Conservation (phyloP, 768 basidiomycete species). For the Collybiopsis luxurians region DNA sequence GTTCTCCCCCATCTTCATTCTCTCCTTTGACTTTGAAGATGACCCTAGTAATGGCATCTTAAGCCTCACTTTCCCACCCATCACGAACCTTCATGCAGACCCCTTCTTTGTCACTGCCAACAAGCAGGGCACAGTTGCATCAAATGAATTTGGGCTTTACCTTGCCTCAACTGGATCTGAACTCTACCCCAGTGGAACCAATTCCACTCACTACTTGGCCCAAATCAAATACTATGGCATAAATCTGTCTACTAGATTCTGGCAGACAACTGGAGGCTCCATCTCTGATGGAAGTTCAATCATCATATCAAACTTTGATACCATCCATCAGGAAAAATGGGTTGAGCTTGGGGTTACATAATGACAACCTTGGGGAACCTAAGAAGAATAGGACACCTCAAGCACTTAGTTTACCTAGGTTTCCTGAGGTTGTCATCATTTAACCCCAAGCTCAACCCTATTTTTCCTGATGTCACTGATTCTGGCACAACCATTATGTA, state of each 20-base stretch:
- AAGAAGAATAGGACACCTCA: too few species aligned
- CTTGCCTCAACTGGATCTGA: conserved; percentile 39
- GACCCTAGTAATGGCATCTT: conserved; percentile 18
- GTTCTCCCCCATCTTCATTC: conserved; percentile 32
- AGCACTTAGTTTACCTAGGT: too few species aligned
- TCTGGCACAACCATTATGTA: conserved; percentile 35
- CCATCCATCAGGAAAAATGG: too few species aligned
- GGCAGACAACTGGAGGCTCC: conserved; percentile 20
- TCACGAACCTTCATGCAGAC: conserved; percentile 27
- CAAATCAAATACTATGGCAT: conserved; percentile 29
- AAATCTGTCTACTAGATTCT: conserved; percentile 21
- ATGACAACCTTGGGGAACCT: too few species aligned
- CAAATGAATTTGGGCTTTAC: conserved; percentile 42
- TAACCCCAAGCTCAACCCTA: too few species aligned
- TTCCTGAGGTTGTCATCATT: too few species aligned
- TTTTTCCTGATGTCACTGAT: too few species aligned
- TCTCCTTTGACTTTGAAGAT: conserved; percentile 23
- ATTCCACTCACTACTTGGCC: conserved; percentile 40
- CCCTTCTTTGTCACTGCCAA: conserved; percentile 43
- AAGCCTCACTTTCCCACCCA: conserved; percentile 33
- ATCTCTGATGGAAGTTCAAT: conserved; percentile 12
- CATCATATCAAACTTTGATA: conserved; percentile 14
- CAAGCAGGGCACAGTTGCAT: conserved; percentile 23
- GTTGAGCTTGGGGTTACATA: too few species aligned
- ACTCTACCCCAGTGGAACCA: conserved; percentile 51